Base-by-base conservation (phyloP, 2,329 filamentous ascomycete genomes). In the Aspergillaceae sp. region DNA sequence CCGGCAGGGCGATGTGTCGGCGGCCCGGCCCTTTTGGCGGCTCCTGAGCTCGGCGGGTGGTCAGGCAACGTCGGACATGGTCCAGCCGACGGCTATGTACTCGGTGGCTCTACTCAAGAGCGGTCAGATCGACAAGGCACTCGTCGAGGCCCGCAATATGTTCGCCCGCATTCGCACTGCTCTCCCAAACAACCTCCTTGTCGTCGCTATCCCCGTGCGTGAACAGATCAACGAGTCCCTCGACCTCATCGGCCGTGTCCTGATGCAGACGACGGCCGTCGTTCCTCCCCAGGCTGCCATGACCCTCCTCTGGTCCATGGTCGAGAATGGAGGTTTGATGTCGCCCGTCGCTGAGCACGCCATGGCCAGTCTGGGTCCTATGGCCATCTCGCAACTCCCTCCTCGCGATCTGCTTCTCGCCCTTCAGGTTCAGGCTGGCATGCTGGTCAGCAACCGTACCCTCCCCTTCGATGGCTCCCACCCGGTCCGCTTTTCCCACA, bases 71-170 rank as follows among this genome's bases (percentile, higher is more conserved):
- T 64, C 76, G 45, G 73, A 81, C 30, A 84, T 94, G 65, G 85
- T 95, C 51, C 89, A 95, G 70, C 86, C 89, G 27, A 85, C 88
- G 8, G 80, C 87, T 47, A 95, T 96, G 88, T 95, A 91, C 60
- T 82, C 86, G 9, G 81, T 94, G 47, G 87, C 89, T 41, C 75
- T 97, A 65, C 85, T 97, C 61, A 86, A 87, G 45, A 87, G 86
- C 51, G 88, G 89, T 37, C 83, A 89, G 59, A 79, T 90, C 42
- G 81, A 84, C n/a, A 87, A 91, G 60, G 92, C 85, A 42, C 69
- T 97, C 48, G 73, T 76, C 8, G 82, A 92, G 62, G 83, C 86
- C 7, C 86, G 92, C 56, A 74, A 82, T 60, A 94, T 95, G 87
- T 94, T 96, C 66, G 75, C 83, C 61, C 83, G 86, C 50, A 88